These are phyloP conservation scores for Penicillium sp. DNA, from an alignment of 2,329 filamentous ascomycete genomes.

Conservation along the genomic window DNA sequence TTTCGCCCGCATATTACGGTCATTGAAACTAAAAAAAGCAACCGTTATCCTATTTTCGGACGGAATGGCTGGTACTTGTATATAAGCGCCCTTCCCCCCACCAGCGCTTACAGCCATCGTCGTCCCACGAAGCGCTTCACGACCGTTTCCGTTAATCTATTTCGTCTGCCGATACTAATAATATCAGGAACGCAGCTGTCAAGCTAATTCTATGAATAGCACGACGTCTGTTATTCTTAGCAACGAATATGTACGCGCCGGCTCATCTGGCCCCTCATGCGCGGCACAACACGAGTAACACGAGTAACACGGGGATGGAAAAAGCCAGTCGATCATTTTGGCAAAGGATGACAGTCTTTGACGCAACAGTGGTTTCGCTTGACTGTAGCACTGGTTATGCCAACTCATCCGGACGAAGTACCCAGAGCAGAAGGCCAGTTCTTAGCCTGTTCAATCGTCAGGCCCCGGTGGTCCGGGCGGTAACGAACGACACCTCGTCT, in stretches of 20 bases:
- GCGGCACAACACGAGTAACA: background rate
- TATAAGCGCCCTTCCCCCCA: constrained; percentile 25
- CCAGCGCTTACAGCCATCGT: constrained; percentile 18
- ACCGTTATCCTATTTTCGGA: constrained; percentile 8
- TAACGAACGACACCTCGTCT: constrained; percentile 5
- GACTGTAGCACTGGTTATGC: background rate
- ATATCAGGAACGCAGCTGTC: background rate
- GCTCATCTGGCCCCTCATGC: background rate
- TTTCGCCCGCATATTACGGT: background rate
- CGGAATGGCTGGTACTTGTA: constrained; percentile 10
- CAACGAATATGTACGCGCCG: constrained; percentile 1
- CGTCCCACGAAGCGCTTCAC: background rate
- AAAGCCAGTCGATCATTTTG: background rate
- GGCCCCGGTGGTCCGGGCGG: background rate
- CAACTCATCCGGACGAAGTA: background rate
- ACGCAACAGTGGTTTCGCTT: constrained; percentile 1
- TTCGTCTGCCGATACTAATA: background rate
- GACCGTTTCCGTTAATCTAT: background rate
- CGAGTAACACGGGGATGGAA: background rate
- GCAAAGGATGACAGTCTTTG: background rate
- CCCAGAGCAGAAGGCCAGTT: background rate
- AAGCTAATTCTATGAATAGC: constrained; percentile 16
- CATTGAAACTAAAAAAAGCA: constrained; percentile 20
- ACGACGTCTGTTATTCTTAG: constrained; percentile 10
- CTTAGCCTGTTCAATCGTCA: background rate